phyloP scores from a whole-genome alignment of 495 filamentous ascomycete genomes.

The Sabuloglossum arenarium region DNA sequence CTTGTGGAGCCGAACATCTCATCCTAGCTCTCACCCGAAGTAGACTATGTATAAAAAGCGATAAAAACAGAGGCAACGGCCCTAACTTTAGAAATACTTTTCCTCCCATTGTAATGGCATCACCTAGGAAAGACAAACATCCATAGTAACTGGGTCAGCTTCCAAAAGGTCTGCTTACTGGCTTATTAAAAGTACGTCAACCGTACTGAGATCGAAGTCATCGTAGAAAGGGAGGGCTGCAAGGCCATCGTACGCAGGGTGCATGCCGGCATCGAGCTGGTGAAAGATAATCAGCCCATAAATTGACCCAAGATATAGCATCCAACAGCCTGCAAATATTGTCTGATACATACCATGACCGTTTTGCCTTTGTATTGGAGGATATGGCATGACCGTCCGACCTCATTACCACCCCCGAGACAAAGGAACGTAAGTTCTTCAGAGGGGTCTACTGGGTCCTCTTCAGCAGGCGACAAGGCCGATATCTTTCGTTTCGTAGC shows the following conservation, averaged over 20 bases:
- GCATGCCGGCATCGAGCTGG: constrained; percentile 89
- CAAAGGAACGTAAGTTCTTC: constrained; percentile 89
- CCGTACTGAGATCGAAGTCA: constrained; percentile 91
- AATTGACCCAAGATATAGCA: neutral
- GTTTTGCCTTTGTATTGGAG: constrained; percentile 98
- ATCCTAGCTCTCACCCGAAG: neutral
- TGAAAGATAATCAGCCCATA: constrained; percentile 8
- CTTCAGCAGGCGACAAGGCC: constrained; percentile 15
- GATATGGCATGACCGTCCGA: constrained; percentile 92
- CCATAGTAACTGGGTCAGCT: constrained; percentile 11
- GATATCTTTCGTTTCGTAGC: constrained; percentile 26
- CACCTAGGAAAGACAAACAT: neutral
- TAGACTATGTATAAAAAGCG: neutral
- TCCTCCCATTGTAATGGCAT: neutral
- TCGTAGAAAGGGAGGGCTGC: constrained; percentile 92
- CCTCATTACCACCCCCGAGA: constrained; percentile 88
- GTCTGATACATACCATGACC: constrained; percentile 53
- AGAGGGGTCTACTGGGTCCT: constrained; percentile 27
- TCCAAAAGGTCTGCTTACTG: constrained; percentile 41
- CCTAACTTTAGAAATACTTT: neutral
- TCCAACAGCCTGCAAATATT: neutral
- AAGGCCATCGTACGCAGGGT: constrained; percentile 91
- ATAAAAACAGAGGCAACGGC: neutral
- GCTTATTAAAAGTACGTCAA: constrained; percentile 91
- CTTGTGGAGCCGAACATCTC: neutral